Evolutionary conservation across 192 early-diverging fungal genomes (phyloP).

Genomic region (Helicostylum pulchrum): DNA sequence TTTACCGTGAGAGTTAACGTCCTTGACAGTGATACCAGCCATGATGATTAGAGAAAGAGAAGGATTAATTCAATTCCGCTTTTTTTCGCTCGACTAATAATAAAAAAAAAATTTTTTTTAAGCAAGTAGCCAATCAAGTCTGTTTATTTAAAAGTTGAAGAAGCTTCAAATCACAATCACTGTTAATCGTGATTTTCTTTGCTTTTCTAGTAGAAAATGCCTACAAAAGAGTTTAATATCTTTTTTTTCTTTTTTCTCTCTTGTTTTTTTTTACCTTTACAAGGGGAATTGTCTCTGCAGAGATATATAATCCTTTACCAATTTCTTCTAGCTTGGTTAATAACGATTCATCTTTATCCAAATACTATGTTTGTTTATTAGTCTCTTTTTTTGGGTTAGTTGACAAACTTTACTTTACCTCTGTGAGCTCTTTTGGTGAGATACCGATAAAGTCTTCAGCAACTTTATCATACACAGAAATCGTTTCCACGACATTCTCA

Average conservation of each 20-base stretch:
- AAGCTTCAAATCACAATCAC: no score
- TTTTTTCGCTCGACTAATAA: neutral
- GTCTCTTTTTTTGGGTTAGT: no score
- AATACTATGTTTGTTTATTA: neutral
- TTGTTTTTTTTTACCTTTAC: no score
- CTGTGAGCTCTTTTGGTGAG: neutral
- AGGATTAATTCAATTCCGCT: neutral
- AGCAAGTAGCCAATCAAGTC: no score
- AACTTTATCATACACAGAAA: neutral
- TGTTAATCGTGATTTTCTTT: neutral
- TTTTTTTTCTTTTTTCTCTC: no score
- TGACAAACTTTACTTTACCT: neutral
- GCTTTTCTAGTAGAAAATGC: neutral
- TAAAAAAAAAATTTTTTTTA: no score
- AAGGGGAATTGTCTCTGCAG: neutral
- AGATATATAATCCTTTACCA: neutral
- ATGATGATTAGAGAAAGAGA: conserved; percentile 19
- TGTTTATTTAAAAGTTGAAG: no score
- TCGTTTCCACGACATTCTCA: neutral
- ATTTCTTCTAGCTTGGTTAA: neutral
- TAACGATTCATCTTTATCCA: neutral
- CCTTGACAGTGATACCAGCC: conserved; percentile 15
- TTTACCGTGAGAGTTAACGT: conserved; percentile 18
- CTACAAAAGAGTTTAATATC: no score
- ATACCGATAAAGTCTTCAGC: neutral